Base-by-base conservation (phyloP, 371 early-diverging fungal species). In the Circinella minor region DNA sequence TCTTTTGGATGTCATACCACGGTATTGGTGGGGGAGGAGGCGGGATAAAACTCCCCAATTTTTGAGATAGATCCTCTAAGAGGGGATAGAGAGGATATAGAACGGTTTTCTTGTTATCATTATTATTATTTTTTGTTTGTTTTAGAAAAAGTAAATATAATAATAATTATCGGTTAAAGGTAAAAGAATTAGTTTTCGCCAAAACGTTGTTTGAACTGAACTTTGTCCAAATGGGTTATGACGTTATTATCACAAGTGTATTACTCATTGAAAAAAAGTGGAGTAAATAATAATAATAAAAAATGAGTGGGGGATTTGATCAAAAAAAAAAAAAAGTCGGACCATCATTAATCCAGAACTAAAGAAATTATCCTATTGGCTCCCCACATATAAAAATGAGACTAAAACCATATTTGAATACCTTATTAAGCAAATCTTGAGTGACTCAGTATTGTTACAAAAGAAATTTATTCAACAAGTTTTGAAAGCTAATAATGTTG, bases 321-420 rank as follows among this genome's bases (percentile, higher is more conserved):
- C 51, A 5, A 15, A n/a, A 15, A 51, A 27, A 27, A 15, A 9
- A 47, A 15, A 47, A 15, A 9, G 47, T n/a, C 57, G 57, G 57
- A 27, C 57, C 20, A 57, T 57, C 27, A 34, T 57, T 57, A 8
- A 57, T 20, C 57, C 57, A 57, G 14, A 17, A n/a, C 36, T 34
- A 11, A 57, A 34, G n/a, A 57, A 57, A 57, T 57, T 57, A 57
- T 34, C 57, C 57, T 57, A 57, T 57, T 57, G 57, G 57, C 57
- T 6, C 57, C 57, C 57, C 27, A 2, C 27, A 27, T 27, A 27
- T 27, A 27, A 27, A 34, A 20, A 57, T 6, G 1, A 7, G 34
- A 57, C 14, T 43, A 43, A 43, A 43, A 43, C 43, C 43, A 43
- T 9, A 27, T 27, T 27, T 43, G 14, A 15, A 54, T 54, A 5